A percentile compares a stretch with the other conserved stretches of the same genome.
These are phyloP conservation scores for Scedosporium apiospermum DNA, from an alignment of 2,329 filamentous ascomycete species.

Conservation along the genomic window DNA sequence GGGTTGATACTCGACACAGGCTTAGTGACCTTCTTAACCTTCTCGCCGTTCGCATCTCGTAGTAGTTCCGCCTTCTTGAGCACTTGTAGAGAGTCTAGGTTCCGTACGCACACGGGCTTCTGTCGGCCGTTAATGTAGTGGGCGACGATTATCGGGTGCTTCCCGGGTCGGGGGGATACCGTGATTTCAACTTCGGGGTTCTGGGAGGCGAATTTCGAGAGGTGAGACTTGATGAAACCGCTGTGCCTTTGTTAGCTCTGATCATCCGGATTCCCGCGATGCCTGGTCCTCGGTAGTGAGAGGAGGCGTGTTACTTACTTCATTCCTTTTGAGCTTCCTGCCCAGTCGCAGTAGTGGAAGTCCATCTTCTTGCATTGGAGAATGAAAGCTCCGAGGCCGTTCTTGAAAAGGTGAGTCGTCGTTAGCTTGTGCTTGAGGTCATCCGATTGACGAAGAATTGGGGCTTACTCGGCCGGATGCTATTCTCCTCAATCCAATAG, in stretches of 20 bases:
- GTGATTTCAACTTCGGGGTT: constrained; percentile 88
- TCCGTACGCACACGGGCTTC: constrained; percentile 82
- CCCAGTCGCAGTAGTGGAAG: constrained; percentile 96
- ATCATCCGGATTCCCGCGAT: neutral
- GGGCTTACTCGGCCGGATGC: constrained; percentile 42
- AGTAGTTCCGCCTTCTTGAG: constrained; percentile 68
- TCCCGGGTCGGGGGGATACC: constrained; percentile 80
- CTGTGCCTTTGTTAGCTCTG: constrained; percentile 34
- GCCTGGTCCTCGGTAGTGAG: neutral
- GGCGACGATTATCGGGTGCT: constrained; percentile 81
- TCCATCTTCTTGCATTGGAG: constrained; percentile 93
- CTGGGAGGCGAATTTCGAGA: constrained; percentile 66
- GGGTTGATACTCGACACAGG: constrained; percentile 54
- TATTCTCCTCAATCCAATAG: constrained; percentile 41
- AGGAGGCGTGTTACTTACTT: constrained; percentile 47
- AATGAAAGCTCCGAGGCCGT: constrained; percentile 94
- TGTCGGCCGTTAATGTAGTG: constrained; percentile 86
- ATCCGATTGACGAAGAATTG: neutral
- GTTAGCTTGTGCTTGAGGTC: constrained; percentile 8
- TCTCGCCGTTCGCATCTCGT: constrained; percentile 66
- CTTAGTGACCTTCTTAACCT: constrained; percentile 54
- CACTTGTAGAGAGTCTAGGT: constrained; percentile 72
- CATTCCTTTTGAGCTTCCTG: constrained; percentile 89
- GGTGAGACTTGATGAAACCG: constrained; percentile 68
- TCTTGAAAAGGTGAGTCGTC: constrained; percentile 40